Percentiles rank a stretch among this genome's conserved stretches.
These are phyloP conservation scores for Magnolia kwangsiensis DNA, from an alignment of 164 flowering plant species.

Conservation along the genomic window DNA sequence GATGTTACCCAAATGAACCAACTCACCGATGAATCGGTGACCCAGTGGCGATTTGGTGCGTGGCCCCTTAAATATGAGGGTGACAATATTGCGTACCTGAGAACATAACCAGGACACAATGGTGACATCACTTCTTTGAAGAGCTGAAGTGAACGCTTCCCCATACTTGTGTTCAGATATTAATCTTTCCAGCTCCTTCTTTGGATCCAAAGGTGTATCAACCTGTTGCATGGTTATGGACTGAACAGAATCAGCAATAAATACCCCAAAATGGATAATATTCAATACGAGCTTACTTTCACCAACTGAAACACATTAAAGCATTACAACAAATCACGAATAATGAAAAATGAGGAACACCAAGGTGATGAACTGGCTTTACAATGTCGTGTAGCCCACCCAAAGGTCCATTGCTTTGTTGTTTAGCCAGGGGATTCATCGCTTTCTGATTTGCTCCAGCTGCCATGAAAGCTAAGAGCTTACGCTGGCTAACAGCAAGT, in stretches of 20 bases:
- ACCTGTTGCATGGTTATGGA: constrained; percentile 35
- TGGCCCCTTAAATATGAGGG: neutral
- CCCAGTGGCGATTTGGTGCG: too few species aligned
- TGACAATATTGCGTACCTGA: constrained; percentile 49
- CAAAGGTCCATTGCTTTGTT: constrained; percentile 72
- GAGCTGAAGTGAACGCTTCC: constrained; percentile 84
- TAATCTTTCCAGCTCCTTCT: constrained; percentile 70
- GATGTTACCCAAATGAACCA: too few species aligned
- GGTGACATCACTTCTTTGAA: constrained; percentile 85
- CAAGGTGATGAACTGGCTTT: neutral
- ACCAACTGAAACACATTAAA: neutral
- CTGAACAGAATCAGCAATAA: constrained; percentile 1
- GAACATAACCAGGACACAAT: constrained; percentile 94
- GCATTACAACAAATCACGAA: neutral
- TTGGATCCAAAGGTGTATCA: constrained; percentile 82
- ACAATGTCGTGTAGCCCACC: constrained; percentile 72
- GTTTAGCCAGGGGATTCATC: constrained; percentile 49
- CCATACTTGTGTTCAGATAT: constrained; percentile 77
- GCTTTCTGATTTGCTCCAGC: constrained; percentile 61
- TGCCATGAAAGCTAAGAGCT: constrained; percentile 70
- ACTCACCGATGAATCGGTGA: too few species aligned
- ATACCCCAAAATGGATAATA: neutral
- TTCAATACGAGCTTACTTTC: neutral
- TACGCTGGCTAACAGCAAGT: constrained; percentile 76
- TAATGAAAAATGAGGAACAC: neutral